Conservation (phyloP, 164 flowering plant species). For the Kingdonia uniflora region DNA sequence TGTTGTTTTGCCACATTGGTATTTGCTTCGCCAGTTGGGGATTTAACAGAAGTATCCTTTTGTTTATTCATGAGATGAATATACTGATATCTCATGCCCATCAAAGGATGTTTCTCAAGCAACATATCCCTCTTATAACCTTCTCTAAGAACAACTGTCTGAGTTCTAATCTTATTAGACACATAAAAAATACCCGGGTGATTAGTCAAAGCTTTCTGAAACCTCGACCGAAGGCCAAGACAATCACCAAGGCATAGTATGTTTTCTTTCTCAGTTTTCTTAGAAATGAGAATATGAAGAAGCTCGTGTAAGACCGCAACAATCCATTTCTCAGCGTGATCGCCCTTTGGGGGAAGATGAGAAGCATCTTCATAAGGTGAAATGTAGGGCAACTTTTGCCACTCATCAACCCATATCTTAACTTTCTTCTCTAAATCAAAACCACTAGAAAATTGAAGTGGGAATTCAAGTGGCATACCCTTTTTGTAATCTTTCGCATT, state of each 20-base stretch:
- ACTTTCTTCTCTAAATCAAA: constrained; percentile 69
- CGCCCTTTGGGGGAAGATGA: constrained; percentile 48
- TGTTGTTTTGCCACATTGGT: constrained; percentile 7
- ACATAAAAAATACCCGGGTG: constrained; percentile 84
- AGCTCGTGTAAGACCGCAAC: constrained; percentile 79
- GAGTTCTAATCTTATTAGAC: constrained; percentile 61
- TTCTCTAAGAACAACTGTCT: constrained; percentile 78
- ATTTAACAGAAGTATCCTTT: constrained; percentile 21
- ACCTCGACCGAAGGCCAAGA: constrained; percentile 60
- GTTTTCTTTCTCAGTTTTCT: constrained; percentile 63
- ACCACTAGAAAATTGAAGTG: constrained; percentile 55
- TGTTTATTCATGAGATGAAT: constrained; percentile 60
- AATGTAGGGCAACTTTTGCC: constrained; percentile 86
- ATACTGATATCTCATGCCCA: constrained; percentile 59
- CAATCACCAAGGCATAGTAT: constrained; percentile 54
- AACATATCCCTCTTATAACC: constrained; percentile 67
- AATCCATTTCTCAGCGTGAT: constrained; percentile 81
- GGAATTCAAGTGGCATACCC: constrained; percentile 44
- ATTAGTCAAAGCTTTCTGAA: constrained; percentile 60
- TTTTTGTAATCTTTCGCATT: constrained; percentile 21
- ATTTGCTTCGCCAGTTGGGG: neutral
- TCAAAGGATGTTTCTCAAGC: constrained; percentile 58
- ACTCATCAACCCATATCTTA: constrained; percentile 62
- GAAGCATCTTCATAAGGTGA: constrained; percentile 80
- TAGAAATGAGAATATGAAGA: constrained; percentile 53